Conservation (phyloP, 495 filamentous ascomycete species). For the Umbilicaria muhlenbergii region DNA sequence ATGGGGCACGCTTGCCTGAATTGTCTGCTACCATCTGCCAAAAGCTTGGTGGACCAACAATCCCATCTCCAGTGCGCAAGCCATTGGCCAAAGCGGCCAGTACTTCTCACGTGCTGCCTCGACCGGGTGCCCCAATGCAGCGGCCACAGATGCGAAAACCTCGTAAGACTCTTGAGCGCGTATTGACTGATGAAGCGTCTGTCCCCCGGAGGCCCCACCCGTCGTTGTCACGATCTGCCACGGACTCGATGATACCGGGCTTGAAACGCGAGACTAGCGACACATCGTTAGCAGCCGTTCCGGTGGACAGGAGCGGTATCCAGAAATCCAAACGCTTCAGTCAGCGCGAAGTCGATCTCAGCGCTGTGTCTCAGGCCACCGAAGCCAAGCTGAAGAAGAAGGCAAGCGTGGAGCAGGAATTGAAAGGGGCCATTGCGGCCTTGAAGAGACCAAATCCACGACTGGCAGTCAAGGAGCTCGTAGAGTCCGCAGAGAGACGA, state of each 20-base stretch:
- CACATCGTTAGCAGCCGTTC: conserved; percentile 35
- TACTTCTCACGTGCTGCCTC: conserved; percentile 9
- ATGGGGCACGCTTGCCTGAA: conserved; percentile 67
- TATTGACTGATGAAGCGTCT: conserved; percentile 52
- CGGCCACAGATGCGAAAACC: conserved; percentile 32
- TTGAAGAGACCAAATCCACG: conserved; percentile 79
- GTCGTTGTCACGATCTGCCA: conserved; percentile 55
- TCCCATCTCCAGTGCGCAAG: conserved; percentile 44
- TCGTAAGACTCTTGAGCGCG: conserved; percentile 49
- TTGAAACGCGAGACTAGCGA: conserved; percentile 54
- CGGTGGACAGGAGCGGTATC: conserved; percentile 35
- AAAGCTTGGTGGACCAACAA: conserved; percentile 67
- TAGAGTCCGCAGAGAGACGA: conserved; percentile 13
- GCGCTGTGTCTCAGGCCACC: conserved; percentile 35
- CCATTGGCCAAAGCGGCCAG: conserved; percentile 25
- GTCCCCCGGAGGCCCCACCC: conserved; percentile 30
- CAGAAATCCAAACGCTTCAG: conserved; percentile 43
- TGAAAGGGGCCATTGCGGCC: conserved; percentile 67
- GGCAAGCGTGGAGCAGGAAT: conserved; percentile 46
- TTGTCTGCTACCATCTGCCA: conserved; percentile 64
- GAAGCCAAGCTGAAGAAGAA: conserved; percentile 59
- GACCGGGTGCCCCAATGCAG: conserved; percentile 41
- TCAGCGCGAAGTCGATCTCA: conserved; percentile 54
- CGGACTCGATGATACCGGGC: conserved; percentile 36
- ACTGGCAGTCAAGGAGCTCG: conserved; percentile 33